Base-by-base conservation (phyloP, 2,329 filamentous ascomycete species). In the Fusarium sp. region DNA sequence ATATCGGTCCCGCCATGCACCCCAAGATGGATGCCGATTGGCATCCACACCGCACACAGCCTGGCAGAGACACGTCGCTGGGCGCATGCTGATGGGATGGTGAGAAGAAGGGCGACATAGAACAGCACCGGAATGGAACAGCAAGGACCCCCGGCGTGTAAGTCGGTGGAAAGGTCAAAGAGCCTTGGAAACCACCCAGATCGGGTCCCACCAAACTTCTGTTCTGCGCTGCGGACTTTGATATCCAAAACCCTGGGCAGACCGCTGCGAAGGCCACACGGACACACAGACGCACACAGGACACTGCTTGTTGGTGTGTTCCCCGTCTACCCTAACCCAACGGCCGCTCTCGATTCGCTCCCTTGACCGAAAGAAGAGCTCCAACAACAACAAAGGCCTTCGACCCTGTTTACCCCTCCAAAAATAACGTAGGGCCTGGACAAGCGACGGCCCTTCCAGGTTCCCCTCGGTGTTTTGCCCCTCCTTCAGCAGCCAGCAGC, bases 11-110 rank as follows among this genome's bases (percentile, higher is more conserved):
- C 75, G 72, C 74, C 67, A 67, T 75, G 70, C 63, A 76, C 76
- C 73, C 71, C 71, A 69, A 75, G 60, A 70, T 67, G 66, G 71
- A 64, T 74, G 68, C 77, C 77, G 77, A 80, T 80, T 80, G 78
- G 79, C 70, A 74, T 71, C 64, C 68, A 65, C 76, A 54, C 70
- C 59, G 67, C 59, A 68, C 72, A 77, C 74, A 71, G 66, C 73
- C 73, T 68, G 68, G 64, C 48, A 52, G 52, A 66, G 69, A 76
- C 76, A 78, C 76, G 77, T 78, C 77, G 73, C 64, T 67, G 57
- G 65, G 68, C 66, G 57, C 65, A 71, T 72, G 66, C 25, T 52
- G 48, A 32, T 48, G 43, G 43, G 43, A 27, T 48, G 43, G 43
- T 48, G 6, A 32, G 48, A 50, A n/a, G 25, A 27, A 52, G 48